A percentile compares a stretch with the other conserved stretches of the same genome.
These are phyloP conservation scores for Onygenales sp. DNA, from an alignment of 2,329 filamentous ascomycete genomes.

Conservation along the genomic window DNA sequence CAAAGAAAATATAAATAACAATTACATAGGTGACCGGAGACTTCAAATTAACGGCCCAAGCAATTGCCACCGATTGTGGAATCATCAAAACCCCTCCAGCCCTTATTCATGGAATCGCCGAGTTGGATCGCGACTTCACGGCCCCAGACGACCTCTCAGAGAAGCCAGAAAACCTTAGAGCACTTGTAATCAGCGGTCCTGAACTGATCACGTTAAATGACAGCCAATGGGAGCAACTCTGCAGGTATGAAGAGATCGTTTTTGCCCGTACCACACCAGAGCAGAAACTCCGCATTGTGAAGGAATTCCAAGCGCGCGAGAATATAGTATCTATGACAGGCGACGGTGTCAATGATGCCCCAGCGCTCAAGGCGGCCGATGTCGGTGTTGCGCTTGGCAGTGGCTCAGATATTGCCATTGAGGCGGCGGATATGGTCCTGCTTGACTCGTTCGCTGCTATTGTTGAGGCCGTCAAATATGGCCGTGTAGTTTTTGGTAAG, in stretches of 20 bases:
- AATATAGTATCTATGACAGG: constrained; percentile 48
- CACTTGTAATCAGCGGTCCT: constrained; percentile 55
- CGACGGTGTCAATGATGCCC: constrained; percentile 42
- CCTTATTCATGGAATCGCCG: constrained; percentile 44
- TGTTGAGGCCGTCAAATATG: constrained; percentile 62
- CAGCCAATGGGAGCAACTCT: constrained; percentile 58
- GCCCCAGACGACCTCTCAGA: constrained; percentile 11
- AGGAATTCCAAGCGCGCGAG: constrained; percentile 56
- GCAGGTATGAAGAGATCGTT: constrained; percentile 60
- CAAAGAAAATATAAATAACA: too few relatives aligned
- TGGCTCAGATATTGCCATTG: constrained; percentile 53
- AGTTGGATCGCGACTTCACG: constrained; percentile 35
- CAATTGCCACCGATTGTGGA: constrained; percentile 63
- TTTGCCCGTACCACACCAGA: constrained; percentile 69
- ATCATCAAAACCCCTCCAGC: constrained; percentile 50
- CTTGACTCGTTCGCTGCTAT: constrained; percentile 63
- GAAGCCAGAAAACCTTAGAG: constrained; percentile 22
- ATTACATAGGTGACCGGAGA: constrained; percentile 57
- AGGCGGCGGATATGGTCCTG: constrained; percentile 54
- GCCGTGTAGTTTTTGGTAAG: constrained; percentile 57
- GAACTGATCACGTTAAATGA: constrained; percentile 59
- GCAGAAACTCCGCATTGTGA: constrained; percentile 71
- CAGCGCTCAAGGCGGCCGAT: constrained; percentile 49
- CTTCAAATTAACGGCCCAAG: constrained; percentile 63
- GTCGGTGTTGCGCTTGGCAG: constrained; percentile 51